These are phyloP conservation scores for Capsicum chinense DNA, from an alignment of 257 asterid species.

Conservation along the genomic window DNA sequence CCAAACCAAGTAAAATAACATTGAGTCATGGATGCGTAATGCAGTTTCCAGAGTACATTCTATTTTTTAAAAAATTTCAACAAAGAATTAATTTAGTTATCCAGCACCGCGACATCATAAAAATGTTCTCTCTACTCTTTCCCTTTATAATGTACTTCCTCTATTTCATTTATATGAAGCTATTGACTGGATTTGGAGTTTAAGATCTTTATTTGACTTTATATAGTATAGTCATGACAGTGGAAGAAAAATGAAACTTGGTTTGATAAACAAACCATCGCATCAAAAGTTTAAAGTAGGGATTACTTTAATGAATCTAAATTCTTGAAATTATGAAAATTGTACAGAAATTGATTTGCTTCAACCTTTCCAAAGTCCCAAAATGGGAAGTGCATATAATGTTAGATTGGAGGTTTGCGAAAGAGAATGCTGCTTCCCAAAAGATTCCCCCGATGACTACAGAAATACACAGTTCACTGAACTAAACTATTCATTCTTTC, in stretches of 20 bases:
- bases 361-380: not conserved
- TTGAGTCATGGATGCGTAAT: not conserved
- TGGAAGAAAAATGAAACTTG: constrained; percentile 10
- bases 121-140: not conserved
- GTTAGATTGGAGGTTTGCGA: not conserved
- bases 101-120: constrained; percentile 9
- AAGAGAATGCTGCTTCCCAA: constrained; percentile 26
- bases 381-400: not conserved
- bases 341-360: not conserved
- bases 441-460: not conserved
- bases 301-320: constrained; percentile 24
- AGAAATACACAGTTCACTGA: constrained; percentile 16
- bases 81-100: not conserved
- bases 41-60: not conserved
- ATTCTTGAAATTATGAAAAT: constrained; percentile 5
- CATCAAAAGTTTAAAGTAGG: constrained; percentile 14
- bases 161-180: not conserved
- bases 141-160: not conserved
- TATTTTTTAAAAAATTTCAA: not conserved
- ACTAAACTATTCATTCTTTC: constrained; percentile 16
- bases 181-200: not conserved
- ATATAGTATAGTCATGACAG: constrained; percentile 7
- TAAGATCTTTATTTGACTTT: constrained; percentile 11
- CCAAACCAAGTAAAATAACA: constrained; percentile 14
- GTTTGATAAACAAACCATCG: not conserved